phyloP scores from a whole-genome alignment of 73 alveolate genomes.

The Blepharisma stoltei region DNA sequence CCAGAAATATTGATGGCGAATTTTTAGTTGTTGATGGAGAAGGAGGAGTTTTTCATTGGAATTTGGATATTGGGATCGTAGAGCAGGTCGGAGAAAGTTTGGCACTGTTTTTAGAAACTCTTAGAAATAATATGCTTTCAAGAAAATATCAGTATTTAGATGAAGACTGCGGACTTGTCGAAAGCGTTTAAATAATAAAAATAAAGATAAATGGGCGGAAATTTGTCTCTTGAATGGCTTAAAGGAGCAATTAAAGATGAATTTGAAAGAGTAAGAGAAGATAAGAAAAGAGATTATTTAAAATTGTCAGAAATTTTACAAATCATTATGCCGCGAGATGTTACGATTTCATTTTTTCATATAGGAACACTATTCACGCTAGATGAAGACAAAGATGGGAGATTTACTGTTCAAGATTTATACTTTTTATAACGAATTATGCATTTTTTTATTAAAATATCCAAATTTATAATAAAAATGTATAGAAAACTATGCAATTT shows the following conservation, averaged over 20 bases:
- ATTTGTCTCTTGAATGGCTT: conserved; percentile 5
- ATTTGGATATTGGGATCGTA: conserved; percentile 5
- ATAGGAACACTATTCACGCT: conserved; percentile 77
- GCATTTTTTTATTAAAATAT: too few species aligned
- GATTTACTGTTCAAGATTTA: conserved; percentile 77
- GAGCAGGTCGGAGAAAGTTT: background rate
- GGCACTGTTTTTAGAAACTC: background rate
- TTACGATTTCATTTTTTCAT: conserved; percentile 79
- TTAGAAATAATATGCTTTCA: background rate
- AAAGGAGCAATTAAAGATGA: conserved; percentile 31
- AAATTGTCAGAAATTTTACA: conserved; percentile 49
- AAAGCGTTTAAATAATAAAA: conserved; percentile 5
- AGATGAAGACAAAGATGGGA: conserved; percentile 89
- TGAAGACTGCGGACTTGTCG: conserved; percentile 29
- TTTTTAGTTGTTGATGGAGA: background rate
- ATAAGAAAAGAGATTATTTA: conserved; percentile 54
- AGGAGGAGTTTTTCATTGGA: conserved; percentile 29
- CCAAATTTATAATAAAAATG: too few species aligned
- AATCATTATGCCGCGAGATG: conserved; percentile 74
- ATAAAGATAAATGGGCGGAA: conserved; percentile 10
- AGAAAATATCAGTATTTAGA: conserved; percentile 20
- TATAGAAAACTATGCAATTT: conserved; percentile 67
- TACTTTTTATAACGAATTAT: too few species aligned
- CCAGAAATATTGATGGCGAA: conserved; percentile 14
- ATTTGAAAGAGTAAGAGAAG: conserved; percentile 49